Conservation (phyloP, 257 asterid species). For the Ophiorrhiza pumila region DNA sequence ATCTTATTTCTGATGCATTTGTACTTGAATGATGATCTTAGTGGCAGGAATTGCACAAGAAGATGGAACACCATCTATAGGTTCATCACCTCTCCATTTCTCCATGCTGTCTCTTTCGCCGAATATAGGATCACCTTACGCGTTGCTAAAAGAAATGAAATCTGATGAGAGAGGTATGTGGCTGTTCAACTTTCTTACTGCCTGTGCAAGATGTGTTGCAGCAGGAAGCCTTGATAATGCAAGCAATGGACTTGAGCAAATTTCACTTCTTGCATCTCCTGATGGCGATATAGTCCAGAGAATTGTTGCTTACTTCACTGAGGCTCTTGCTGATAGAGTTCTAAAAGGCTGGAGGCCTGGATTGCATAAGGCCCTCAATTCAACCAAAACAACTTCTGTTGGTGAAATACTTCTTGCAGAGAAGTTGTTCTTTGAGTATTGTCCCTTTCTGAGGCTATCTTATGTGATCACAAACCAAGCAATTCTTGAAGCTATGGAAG, state of each 20-base stretch:
- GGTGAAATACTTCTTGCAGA: constrained; percentile 38
- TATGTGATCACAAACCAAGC: constrained; percentile 70
- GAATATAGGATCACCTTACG: constrained; percentile 48
- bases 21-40: constrained; percentile 11
- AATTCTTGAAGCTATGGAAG: constrained; percentile 74
- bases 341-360: constrained; percentile 60
- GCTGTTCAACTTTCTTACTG: constrained; percentile 50
- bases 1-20: background rate
- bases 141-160: constrained; percentile 52
- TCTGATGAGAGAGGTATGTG: constrained; percentile 72
- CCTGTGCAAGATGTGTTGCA: constrained; percentile 64
- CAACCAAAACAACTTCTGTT: constrained; percentile 30
- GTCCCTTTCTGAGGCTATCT: constrained; percentile 63
- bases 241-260: constrained; percentile 54
- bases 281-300: constrained; percentile 79
- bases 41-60: constrained; percentile 44
- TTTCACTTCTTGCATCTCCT: constrained; percentile 65
- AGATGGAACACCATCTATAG: constrained; percentile 57
- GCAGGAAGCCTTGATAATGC: constrained; percentile 61
- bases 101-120: constrained; percentile 65
- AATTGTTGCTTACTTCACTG: constrained; percentile 59
- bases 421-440: constrained; percentile 50
- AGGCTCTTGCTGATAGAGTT: constrained; percentile 72
- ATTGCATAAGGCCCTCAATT: constrained; percentile 58
- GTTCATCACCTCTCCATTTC: constrained; percentile 60